Evolutionary conservation across 108 stramenopile genomes (phyloP), one percentile per base, ranked within the genome.

Genomic region (Cyclostephanos invisitatus): DNA sequence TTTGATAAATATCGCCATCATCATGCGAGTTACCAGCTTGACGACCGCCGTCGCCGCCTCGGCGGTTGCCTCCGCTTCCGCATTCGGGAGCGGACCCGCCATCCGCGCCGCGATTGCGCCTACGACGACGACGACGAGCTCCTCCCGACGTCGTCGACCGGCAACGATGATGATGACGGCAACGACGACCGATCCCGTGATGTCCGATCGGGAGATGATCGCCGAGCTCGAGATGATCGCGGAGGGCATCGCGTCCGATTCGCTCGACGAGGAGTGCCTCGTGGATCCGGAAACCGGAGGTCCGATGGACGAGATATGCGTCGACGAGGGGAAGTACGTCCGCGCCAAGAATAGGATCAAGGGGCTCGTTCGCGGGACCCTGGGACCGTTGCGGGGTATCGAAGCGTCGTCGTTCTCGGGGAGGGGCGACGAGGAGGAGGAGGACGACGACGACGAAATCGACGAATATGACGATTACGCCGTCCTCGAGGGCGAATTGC

Each of bases 211-310:
- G 27, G 70, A 72, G 58, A 64, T 78, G 25, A 49, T 78, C 20
- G 65, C 18, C 25, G 78, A 78, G 63, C 70, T 92, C 4, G 85
- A 90, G 73, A 27, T 58, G 9, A 89, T 85, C 66, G 87, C 87
- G 17, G 86, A 88, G 56, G 70, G 78, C 56, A 61, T 85, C 14
- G 83, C 61, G 5, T 42, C 73, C 49, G 86, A 86, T 56, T 71
- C 87, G 2, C 63, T 90, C 25, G 91, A 93, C 22, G 89, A 93
- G 51, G 72, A 81, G 53, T 93, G 91, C 68, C 73, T 84, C 36
- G 64, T 93, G n/a, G 77, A 89, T 55, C 55, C 55, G 11, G 59
- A 73, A 11, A 84, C 84, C 25, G 87, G 84, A 10, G 75, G 62
- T 11, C 81, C 88, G 14, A 75, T 76, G 2, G 86, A 89, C 63